phyloP scores from a whole-genome alignment of 495 filamentous ascomycete genomes.

The Wilcoxina mikolae region DNA sequence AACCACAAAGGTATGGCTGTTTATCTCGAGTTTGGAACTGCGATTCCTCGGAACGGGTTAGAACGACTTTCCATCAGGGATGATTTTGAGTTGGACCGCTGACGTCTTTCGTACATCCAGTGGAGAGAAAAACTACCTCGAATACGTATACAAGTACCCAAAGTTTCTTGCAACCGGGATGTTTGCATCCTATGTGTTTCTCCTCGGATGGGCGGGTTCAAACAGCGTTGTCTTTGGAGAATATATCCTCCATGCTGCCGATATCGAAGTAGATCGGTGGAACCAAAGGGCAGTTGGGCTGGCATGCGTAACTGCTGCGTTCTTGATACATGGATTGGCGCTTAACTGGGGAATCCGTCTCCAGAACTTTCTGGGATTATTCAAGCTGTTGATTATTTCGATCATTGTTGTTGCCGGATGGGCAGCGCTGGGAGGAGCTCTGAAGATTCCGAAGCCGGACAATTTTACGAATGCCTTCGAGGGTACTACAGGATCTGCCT shows the following conservation, averaged over 20 bases:
- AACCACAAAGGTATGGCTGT: too few species aligned
- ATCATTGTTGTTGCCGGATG: slow-evolving; percentile 34
- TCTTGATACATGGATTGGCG: slow-evolving; percentile 46
- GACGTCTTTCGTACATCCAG: slow-evolving; percentile 42
- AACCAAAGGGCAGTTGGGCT: slow-evolving; percentile 39
- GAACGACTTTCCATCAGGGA: neutral
- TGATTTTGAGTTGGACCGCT: neutral
- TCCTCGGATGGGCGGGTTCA: slow-evolving; percentile 44
- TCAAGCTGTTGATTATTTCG: slow-evolving; percentile 57
- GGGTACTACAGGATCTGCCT: slow-evolving; percentile 29
- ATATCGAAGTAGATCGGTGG: slow-evolving; percentile 48
- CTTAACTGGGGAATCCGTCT: slow-evolving; percentile 49
- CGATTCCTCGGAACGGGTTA: slow-evolving; percentile 13
- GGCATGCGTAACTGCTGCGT: slow-evolving; percentile 41
- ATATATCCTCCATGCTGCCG: slow-evolving; percentile 51
- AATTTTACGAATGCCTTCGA: slow-evolving; percentile 43
- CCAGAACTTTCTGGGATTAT: slow-evolving; percentile 49
- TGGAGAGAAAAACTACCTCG: slow-evolving; percentile 63
- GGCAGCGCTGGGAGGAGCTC: slow-evolving; percentile 38
- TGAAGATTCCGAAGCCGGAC: slow-evolving; percentile 40
- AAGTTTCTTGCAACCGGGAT: slow-evolving; percentile 54
- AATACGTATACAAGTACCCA: slow-evolving; percentile 56
- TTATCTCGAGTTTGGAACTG: slow-evolving; percentile 19
- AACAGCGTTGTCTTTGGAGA: slow-evolving; percentile 57
- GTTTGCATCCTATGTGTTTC: slow-evolving; percentile 50